Base-by-base conservation (phyloP, 352 stramenopile species). In the Globisporangium splendens region DNA sequence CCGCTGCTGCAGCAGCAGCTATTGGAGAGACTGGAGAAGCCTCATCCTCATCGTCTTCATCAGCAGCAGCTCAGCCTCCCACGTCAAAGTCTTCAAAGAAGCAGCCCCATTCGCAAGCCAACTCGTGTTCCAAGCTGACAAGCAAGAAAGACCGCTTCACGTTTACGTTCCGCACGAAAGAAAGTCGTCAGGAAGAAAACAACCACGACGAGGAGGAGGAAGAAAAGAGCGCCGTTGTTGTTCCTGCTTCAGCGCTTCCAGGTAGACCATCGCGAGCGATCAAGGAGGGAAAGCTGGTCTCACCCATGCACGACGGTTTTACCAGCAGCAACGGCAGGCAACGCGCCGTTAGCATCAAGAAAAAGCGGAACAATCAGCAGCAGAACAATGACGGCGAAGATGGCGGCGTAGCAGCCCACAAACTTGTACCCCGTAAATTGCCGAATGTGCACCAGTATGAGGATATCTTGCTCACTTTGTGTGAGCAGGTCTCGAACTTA, bases 381-480 rank as follows among this genome's bases (percentile, higher is more conserved):
- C n/a, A 53, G 38, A 15, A 51, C 24, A 21, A 38, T 2, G 20
- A 8, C 31, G 31, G 42, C 14, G 33, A 56, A 47, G 41, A 0
- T 31, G 28, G 35, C 5, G 46, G 5, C 41, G 51, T 33, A 56
- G 38, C 20, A 57, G 17, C 1, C 51, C 21, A 17, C 18, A 53
- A 67, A 22, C 50, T 85, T 14, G 53, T 68, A 1, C 65, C 69
- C 3, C 66, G 75, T 15, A 69, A 52, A 28, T 59, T 75, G 20
- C 44, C 75, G 18, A 63, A 65, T 31, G 55, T 83, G 15, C 38
- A 75, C 11, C 15, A 64, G 28, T 86, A 81, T 33, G 66, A 86
- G 56, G 77, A 86, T 56, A 69, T 89, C 8, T 64, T 91, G 14
- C 57, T 78, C 8, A 74, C 77, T 35, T 55, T 90, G 18, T 90